Evolutionary conservation across 805 yeast species (phyloP).

Genomic region (Metschnikowia koreensis): DNA sequence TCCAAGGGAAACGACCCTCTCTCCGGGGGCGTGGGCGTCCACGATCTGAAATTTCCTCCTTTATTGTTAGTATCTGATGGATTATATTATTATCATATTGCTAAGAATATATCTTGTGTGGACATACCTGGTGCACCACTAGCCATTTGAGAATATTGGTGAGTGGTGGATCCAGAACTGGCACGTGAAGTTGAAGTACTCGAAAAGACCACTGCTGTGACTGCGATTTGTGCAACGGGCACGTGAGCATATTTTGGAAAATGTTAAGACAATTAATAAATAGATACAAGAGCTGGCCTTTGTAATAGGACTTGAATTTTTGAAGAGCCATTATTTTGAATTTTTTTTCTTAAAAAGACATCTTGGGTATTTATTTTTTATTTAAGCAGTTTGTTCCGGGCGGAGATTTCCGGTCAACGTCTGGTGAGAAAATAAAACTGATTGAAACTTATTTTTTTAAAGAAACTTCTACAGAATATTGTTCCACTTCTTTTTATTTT

Average conservation of each 20-base stretch:
- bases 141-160: slow-evolving; percentile 13
- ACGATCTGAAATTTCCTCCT: slow-evolving; percentile 25
- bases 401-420: no score
- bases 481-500: no score
- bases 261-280: no score
- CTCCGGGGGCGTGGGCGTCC: slow-evolving; percentile 91
- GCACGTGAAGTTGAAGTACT: not conserved
- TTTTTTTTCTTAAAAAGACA: no score
- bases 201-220: not conserved
- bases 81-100: not conserved
- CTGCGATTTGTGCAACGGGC: not conserved
- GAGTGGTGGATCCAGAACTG: not conserved
- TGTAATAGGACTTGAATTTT: no score
- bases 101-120: not conserved
- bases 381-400: no score
- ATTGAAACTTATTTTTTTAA: no score
- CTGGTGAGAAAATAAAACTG: no score
- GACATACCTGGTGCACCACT: slow-evolving; percentile 23
- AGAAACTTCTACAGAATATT: no score
- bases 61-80: slow-evolving; percentile 6
- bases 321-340: no score
- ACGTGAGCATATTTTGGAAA: not conserved
- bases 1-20: slow-evolving; percentile 95
- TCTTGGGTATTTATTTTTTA: no score
- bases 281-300: no score